A percentile compares a stretch with the other conserved stretches of the same genome.
phyloP scores from a whole-genome alignment of 192 early-diverging fungal species.

The Linnemannia zychae region DNA sequence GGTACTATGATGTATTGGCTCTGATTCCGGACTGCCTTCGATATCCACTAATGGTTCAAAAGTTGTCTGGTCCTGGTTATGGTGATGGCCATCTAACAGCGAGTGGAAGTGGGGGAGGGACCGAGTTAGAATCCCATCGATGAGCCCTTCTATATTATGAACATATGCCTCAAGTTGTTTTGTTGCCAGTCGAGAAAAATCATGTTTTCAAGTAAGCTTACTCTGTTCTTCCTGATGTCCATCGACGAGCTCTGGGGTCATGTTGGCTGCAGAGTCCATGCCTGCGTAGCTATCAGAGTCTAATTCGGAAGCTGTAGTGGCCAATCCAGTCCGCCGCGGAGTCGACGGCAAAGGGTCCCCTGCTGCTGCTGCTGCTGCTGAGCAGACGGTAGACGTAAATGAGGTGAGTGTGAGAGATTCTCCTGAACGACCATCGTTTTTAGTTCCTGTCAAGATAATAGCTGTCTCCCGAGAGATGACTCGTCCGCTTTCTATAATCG shows the following conservation, averaged over 20 bases:
- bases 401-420: conserved; percentile 38
- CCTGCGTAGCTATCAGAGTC: neutral
- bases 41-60: conserved; percentile 14
- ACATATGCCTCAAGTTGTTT: neutral
- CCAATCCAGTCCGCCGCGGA: conserved; percentile 1
- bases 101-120: neutral
- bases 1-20: neutral
- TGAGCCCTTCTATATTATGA: neutral
- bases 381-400: conserved; percentile 32
- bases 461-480: conserved; percentile 13
- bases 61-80: conserved; percentile 25
- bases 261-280: conserved; percentile 2
- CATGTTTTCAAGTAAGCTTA: neutral
- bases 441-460: conserved; percentile 12
- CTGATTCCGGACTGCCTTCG: conserved; percentile 4
- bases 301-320: neutral
- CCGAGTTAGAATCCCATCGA: neutral
- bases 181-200: neutral
- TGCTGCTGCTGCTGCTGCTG: conserved; percentile 23
- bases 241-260: conserved; percentile 3
- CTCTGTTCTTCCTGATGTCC: neutral
- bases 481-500: conserved; percentile 30
- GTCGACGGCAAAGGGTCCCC: neutral
- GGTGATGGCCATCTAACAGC: neutral
- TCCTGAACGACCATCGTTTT: conserved; percentile 27